phyloP scores from a whole-genome alignment of 108 stramenopile genomes.

The Aurantiochytrium sp. region DNA sequence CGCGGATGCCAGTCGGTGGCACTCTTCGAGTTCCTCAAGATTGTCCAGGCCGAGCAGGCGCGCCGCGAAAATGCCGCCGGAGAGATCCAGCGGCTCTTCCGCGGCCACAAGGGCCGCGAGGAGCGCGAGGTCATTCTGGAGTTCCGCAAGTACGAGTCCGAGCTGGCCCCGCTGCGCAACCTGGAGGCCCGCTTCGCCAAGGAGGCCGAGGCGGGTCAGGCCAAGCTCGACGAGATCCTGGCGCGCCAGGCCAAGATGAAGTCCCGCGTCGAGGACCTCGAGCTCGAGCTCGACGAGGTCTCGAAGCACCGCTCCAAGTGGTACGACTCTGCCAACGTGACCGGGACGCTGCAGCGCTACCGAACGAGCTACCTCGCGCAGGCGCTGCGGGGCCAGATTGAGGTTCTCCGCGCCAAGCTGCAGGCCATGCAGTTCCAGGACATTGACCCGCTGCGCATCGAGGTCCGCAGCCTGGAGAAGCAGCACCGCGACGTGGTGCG shows the following conservation, averaged over 20 bases:
- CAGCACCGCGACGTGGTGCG: not conserved
- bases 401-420: conserved; percentile 8
- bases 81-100: not conserved
- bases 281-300: conserved; percentile 3
- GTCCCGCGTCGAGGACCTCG: not conserved
- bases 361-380: conserved; percentile 14
- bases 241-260: not conserved
- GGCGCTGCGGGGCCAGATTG: not conserved
- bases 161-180: not conserved
- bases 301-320: conserved; percentile 3
- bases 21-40: not conserved
- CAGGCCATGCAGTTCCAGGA: not conserved
- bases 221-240: not conserved
- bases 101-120: conserved; percentile 15
- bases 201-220: not conserved
- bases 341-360: conserved; percentile 13
- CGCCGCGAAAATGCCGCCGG: not conserved
- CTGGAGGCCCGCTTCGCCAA: not conserved
- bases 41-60: not conserved
- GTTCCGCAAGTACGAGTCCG: not conserved
- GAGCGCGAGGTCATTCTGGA: not conserved
- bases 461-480: not conserved
- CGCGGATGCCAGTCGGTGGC: not conserved
- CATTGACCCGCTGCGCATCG: not conserved
- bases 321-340: conserved; percentile 25